These are phyloP conservation scores for Ceratobasidium sp. DNA, from an alignment of 1,284 basidiomycete species.

Conservation along the genomic window DNA sequence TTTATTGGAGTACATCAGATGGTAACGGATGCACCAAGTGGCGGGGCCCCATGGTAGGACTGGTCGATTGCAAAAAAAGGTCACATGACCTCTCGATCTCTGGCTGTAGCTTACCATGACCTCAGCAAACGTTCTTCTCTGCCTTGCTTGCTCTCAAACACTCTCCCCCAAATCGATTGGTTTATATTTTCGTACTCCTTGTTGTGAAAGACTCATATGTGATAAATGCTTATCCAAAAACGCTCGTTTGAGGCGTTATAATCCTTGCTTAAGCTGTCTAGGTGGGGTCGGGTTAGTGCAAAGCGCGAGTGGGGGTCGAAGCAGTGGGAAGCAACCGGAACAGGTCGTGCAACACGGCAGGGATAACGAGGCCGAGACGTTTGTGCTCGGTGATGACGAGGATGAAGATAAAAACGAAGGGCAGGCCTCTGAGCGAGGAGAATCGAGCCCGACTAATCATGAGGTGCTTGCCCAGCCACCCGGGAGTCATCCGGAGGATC, in stretches of 20 bases:
- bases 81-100: constrained; percentile 29
- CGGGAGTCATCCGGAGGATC: background rate
- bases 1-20: no score
- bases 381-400: constrained; percentile 67
- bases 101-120: constrained; percentile 34
- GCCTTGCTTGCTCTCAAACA: constrained; percentile 34
- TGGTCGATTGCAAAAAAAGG: no score
- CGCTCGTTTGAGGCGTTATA: constrained; percentile 43
- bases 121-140: constrained; percentile 21
- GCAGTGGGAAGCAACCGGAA: constrained; percentile 5
- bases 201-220: constrained; percentile 44
- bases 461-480: background rate
- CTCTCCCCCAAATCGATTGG: constrained; percentile 7
- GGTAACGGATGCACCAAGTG: no score
- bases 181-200: constrained; percentile 38
- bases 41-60: background rate
- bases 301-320: constrained; percentile 24
- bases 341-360: constrained; percentile 42
- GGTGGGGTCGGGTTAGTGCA: constrained; percentile 42
- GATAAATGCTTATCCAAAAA: constrained; percentile 41
- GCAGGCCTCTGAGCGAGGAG: constrained; percentile 7
- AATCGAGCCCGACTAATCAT: constrained; percentile 11
- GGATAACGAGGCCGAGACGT: constrained; percentile 47
- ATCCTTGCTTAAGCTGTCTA: constrained; percentile 45
- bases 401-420: constrained; percentile 53